Base-by-base conservation (phyloP, 2,329 filamentous ascomycete genomes). In the Mollisiaceae sp. region DNA sequence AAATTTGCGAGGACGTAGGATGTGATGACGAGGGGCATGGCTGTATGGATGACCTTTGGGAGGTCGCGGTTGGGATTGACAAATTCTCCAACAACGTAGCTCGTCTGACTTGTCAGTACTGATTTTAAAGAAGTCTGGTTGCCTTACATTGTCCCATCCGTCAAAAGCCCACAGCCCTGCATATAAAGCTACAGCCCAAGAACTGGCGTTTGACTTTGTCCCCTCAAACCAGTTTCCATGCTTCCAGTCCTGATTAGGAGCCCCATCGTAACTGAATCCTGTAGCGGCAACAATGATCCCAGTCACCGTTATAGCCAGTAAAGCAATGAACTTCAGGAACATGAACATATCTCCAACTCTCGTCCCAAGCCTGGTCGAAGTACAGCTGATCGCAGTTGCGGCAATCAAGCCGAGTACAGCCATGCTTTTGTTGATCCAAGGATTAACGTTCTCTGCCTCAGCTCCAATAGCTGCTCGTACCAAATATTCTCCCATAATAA, bases 401-500 rank as follows among this genome's bases (percentile, higher is more conserved):
- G 88, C 38, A 2, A 91, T 77, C 41, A 99, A 81, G 2, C 92
- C 94, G 8, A 87, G 81, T 66, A 98, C 78, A 1, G 94, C 95
- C 38, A 97, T 91, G 1, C 83, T 86, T 81, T 98, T 99, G 82
- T 92, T 93, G 75, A 97, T 86, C 94, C 94, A 98, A 1, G 89
- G 86, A 75, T 87, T 95, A 63, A 93, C 85, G 27, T 88, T 88
- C 73, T 91, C 89, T 2, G 91, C 91, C 65, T 97, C 92, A n/a
- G 93, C 89, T 9, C 94, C 94, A 65, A 97, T 90, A 52, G 91
- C 85, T 15, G 93, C 94, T 56, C 93, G 86, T 61, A 97, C 92
- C n/a, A 97, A 82, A 76, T 99, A 99, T 79, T 99, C 95, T 52
- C 95, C 95, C 83, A 98, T 97, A 74, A 99, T 97, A 71, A 99